phyloP scores from a whole-genome alignment of 139 green algal genomes.

The Chlamydomonas schloesseri region DNA sequence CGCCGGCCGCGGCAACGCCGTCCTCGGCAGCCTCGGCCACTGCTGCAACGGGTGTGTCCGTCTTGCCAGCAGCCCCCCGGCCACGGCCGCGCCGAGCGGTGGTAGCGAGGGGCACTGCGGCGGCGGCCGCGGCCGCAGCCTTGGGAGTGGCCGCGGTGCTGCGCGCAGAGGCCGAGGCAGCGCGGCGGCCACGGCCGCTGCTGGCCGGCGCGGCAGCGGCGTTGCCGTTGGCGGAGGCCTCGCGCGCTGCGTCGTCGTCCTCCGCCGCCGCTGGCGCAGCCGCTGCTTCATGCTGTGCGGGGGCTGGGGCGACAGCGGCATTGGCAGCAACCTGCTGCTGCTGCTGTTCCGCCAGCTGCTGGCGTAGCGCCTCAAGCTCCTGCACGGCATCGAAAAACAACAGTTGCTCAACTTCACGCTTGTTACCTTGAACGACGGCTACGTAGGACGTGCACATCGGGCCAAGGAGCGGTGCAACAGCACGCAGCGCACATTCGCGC shows the following conservation, averaged over 20 bases:
- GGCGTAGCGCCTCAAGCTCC: not conserved
- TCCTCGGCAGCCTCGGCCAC: not conserved
- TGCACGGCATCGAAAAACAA: not conserved
- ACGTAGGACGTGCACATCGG: too few relatives aligned
- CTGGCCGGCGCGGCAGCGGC: not conserved
- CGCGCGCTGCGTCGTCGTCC: not conserved
- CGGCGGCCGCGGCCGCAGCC: conserved; percentile 7
- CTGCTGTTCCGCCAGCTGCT: not conserved
- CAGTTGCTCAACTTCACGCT: not conserved
- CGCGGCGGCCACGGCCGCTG: not conserved
- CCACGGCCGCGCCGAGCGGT: not conserved
- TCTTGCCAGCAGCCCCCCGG: not conserved
- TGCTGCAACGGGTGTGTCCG: not conserved
- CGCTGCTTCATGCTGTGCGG: not conserved
- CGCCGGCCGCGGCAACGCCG: not conserved
- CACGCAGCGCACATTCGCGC: too few relatives aligned
- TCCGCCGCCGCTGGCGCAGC: not conserved
- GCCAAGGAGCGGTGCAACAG: too few relatives aligned
- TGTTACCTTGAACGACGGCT: not conserved
- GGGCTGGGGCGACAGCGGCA: not conserved
- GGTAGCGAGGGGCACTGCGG: too few relatives aligned
- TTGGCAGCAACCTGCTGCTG: not conserved
- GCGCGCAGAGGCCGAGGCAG: not conserved
- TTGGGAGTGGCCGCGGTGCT: not conserved
- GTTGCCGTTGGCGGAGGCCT: not conserved